phyloP scores from a whole-genome alignment of 2,329 filamentous ascomycete genomes.

The Rhynchosporium secalis region DNA sequence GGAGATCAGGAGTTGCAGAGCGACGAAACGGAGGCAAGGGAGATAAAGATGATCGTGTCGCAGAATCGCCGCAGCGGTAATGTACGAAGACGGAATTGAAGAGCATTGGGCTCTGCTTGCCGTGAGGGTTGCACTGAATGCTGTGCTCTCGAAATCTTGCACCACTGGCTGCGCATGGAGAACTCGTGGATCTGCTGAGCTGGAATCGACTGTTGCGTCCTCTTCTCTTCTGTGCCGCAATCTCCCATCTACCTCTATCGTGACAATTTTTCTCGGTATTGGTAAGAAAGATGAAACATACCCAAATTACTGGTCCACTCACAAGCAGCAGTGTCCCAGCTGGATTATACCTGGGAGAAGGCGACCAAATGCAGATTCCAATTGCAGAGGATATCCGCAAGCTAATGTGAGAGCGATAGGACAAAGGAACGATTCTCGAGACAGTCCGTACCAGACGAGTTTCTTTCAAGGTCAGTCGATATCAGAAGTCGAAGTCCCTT shows the following conservation, averaged over 20 bases:
- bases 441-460: neutral
- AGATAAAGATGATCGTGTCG: conserved; percentile 15
- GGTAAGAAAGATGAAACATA: conserved; percentile 10
- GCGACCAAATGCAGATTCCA: neutral
- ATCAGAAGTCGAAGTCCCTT: neutral
- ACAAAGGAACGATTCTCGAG: neutral
- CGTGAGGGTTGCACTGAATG: conserved; percentile 12
- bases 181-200: conserved; percentile 16
- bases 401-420: neutral
- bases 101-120: conserved; percentile 9
- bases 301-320: conserved; percentile 1
- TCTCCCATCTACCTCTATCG: neutral
- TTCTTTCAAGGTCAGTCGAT: neutral
- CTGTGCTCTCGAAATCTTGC: conserved; percentile 11
- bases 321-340: conserved; percentile 1
- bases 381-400: neutral
- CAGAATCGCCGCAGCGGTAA: conserved; percentile 21
- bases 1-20: conserved; percentile 11
- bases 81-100: conserved; percentile 16
- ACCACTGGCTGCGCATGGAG: conserved; percentile 20
- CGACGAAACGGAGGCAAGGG: conserved; percentile 17
- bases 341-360: conserved; percentile 1
- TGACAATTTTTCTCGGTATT: neutral
- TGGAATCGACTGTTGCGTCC: neutral
- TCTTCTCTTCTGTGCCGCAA: neutral